phyloP scores from a whole-genome alignment of 2,329 filamentous ascomycete species.

The Allantophomopsis lycopodina region DNA sequence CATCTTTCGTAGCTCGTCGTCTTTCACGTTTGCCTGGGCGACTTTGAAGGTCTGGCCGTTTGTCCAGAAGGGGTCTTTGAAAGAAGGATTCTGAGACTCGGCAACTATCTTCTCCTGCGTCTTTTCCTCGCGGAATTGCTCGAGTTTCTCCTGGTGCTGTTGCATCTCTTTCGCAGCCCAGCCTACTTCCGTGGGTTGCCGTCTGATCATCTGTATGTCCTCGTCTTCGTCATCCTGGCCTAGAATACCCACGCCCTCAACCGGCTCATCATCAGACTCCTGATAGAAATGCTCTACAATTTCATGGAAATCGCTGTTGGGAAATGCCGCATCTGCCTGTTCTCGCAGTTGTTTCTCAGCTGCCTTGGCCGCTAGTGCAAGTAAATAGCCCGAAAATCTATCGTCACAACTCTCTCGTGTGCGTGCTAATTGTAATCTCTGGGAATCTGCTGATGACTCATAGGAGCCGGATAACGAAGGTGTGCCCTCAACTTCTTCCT shows the following conservation, averaged over 20 bases:
- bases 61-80: constrained; percentile 19
- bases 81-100: constrained; percentile 16
- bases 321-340: constrained; percentile 65
- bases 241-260: constrained; percentile 15
- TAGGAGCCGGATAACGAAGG: constrained; percentile 17
- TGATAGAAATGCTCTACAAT: constrained; percentile 20
- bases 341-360: constrained; percentile 67
- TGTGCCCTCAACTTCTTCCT: constrained; percentile 12
- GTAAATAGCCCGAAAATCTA: constrained; percentile 60
- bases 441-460: constrained; percentile 18
- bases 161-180: constrained; percentile 20
- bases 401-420: constrained; percentile 62
- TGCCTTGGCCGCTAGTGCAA: constrained; percentile 67
- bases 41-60: constrained; percentile 18
- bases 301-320: constrained; percentile 39
- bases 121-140: constrained; percentile 17
- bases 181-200: constrained; percentile 16
- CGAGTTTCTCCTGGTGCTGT: constrained; percentile 17
- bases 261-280: constrained; percentile 17
- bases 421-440: constrained; percentile 26
- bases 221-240: constrained; percentile 8
- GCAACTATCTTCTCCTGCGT: constrained; percentile 18
- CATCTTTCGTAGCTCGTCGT: constrained; percentile 31
- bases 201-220: constrained; percentile 1
- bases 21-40: constrained; percentile 7